These are phyloP conservation scores for Vitellaria paradoxa DNA, from an alignment of 179 eudicot genomes.

Conservation along the genomic window DNA sequence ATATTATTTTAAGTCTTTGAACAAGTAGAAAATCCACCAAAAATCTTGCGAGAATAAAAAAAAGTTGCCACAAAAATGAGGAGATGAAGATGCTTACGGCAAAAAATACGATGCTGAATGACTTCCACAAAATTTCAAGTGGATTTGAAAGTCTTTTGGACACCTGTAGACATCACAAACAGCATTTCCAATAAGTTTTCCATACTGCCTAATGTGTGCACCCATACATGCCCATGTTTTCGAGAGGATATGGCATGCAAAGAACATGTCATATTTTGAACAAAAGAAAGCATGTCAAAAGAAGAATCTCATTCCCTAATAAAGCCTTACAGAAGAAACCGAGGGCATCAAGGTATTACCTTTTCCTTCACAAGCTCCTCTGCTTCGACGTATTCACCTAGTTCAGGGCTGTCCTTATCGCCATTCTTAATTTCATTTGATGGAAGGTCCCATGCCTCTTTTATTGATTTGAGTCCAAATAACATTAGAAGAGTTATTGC, in stretches of 20 bases:
- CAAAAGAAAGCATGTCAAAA: not conserved
- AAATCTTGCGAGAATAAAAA: not conserved
- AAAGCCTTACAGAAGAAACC: not conserved
- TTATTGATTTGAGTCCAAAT: constrained; percentile 90
- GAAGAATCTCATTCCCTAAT: not conserved
- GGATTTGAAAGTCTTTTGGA: constrained; percentile 74
- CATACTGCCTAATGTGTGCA: not conserved
- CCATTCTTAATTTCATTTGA: constrained; percentile 40
- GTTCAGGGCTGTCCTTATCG: constrained; percentile 48
- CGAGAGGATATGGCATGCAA: not conserved
- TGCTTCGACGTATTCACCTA: constrained; percentile 83
- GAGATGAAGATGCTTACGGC: constrained; percentile 59
- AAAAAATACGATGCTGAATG: constrained; percentile 88
- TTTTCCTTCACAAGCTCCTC: constrained; percentile 97
- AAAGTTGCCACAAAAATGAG: not conserved
- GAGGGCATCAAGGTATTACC: constrained; percentile 28
- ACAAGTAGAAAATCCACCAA: not conserved
- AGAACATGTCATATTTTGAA: not conserved
- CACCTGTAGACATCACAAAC: constrained; percentile 38
- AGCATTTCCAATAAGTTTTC: not conserved
- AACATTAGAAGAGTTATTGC: constrained; percentile 88
- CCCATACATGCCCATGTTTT: not conserved
- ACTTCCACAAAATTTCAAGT: constrained; percentile 86
- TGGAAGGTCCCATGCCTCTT: constrained; percentile 98
- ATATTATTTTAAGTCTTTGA: not conserved